These are phyloP conservation scores for Ganoderma multipileum DNA, from an alignment of 1,284 basidiomycete genomes.

Conservation along the genomic window DNA sequence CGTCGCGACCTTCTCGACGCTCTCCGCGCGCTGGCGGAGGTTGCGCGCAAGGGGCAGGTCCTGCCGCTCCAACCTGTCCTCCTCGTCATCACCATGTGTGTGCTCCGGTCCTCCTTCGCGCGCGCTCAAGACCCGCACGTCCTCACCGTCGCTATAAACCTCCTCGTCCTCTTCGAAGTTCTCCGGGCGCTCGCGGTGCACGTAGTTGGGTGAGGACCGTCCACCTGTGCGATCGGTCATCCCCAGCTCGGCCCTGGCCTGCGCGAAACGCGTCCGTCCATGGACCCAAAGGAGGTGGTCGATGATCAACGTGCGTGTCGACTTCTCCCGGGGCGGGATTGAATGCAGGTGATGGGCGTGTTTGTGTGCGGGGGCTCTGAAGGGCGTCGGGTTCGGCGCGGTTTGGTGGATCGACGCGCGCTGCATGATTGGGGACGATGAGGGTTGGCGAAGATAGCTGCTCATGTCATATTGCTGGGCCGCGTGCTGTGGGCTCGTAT, in stretches of 20 bases:
- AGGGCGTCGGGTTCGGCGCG: constrained; percentile 38
- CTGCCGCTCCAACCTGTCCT: constrained; percentile 59
- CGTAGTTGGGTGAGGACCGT: constrained; percentile 58
- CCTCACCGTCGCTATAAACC: constrained; percentile 68
- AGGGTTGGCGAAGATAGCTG: constrained; percentile 36
- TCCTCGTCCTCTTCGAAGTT: constrained; percentile 78
- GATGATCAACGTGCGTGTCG: constrained; percentile 79
- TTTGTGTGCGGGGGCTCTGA: constrained; percentile 69
- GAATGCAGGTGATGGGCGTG: constrained; percentile 78
- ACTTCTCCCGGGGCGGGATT: constrained; percentile 81
- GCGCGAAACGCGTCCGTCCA: constrained; percentile 78
- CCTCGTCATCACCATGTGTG: constrained; percentile 64
- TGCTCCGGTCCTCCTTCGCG: constrained; percentile 58
- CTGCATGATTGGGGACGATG: constrained; percentile 39
- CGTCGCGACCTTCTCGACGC: constrained; percentile 78
- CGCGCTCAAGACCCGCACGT: constrained; percentile 56
- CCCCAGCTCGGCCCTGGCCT: constrained; percentile 80
- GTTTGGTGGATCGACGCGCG: constrained; percentile 28
- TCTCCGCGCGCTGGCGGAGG: constrained; percentile 74
- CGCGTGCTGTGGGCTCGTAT: constrained; percentile 23
- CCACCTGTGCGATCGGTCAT: constrained; percentile 82
- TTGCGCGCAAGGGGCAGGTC: constrained; percentile 65
- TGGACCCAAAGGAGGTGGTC: constrained; percentile 87
- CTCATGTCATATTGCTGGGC: constrained; percentile 31
- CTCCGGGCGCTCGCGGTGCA: constrained; percentile 70